Percentiles rank a stretch among this genome's conserved stretches.
Conservation (phyloP, 2,329 filamentous ascomycete species). For the Diaporthe citri region DNA sequence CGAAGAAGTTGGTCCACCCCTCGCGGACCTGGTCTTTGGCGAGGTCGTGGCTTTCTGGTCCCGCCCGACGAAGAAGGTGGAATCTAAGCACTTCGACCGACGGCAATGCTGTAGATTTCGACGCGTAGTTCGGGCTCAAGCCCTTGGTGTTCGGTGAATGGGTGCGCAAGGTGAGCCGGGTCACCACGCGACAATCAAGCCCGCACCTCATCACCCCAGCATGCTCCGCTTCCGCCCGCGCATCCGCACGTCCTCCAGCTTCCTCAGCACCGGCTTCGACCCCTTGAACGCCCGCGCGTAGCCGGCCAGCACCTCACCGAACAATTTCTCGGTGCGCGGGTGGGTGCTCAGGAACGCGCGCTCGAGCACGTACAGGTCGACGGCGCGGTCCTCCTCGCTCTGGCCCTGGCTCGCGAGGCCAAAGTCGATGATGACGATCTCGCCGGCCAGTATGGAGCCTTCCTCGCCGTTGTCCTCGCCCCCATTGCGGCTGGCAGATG, state of each 20-base stretch:
- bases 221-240: conserved; percentile 97
- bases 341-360: conserved; percentile 95
- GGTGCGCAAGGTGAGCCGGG: background rate
- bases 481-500: too few species aligned
- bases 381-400: conserved; percentile 92
- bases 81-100: background rate
- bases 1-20: background rate
- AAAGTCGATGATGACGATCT: conserved; percentile 94
- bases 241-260: conserved; percentile 91
- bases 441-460: conserved; percentile 66
- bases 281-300: conserved; percentile 84
- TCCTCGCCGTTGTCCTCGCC: conserved; percentile 40
- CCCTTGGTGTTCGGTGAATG: background rate
- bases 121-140: background rate
- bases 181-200: background rate
- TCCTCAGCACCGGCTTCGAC: conserved; percentile 79
- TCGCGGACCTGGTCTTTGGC: background rate
- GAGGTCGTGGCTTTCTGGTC: background rate
- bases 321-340: conserved; percentile 83
- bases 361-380: conserved; percentile 96
- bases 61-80: too few species aligned
- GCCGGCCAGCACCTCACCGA: conserved; percentile 77
- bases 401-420: conserved; percentile 85
- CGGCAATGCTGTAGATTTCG: background rate
- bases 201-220: conserved; percentile 75